phyloP scores from a whole-genome alignment of 2,329 filamentous ascomycete genomes.

The Cytospora schulzeri region DNA sequence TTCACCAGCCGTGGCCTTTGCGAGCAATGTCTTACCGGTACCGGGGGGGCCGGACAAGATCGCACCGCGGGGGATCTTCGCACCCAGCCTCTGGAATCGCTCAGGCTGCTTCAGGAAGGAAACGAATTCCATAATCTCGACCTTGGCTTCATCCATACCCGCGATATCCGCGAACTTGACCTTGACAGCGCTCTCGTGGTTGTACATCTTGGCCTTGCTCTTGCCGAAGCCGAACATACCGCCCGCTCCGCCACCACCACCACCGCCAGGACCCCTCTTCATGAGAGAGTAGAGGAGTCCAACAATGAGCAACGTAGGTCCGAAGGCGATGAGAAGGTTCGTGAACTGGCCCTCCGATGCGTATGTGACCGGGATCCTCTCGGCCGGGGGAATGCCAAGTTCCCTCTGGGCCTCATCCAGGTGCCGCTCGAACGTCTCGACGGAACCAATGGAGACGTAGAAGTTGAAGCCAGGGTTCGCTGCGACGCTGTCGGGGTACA shows the following conservation, averaged over 20 bases:
- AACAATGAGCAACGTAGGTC: slow-evolving; percentile 83
- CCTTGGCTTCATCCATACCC: slow-evolving; percentile 97
- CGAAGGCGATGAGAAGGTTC: slow-evolving; percentile 75
- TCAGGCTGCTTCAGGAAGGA: slow-evolving; percentile 94
- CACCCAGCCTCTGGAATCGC: slow-evolving; percentile 89
- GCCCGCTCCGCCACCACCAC: slow-evolving; percentile 60
- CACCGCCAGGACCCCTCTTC: slow-evolving; percentile 70
- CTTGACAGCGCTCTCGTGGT: slow-evolving; percentile 93
- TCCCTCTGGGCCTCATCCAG: slow-evolving; percentile 87
- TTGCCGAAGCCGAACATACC: slow-evolving; percentile 96
- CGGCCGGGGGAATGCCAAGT: slow-evolving; percentile 79
- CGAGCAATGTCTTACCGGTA: slow-evolving; percentile 96
- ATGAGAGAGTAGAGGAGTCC: slow-evolving; percentile 80
- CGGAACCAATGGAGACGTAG: slow-evolving; percentile 93
- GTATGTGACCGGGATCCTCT: slow-evolving; percentile 92
- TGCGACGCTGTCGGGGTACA: slow-evolving; percentile 76
- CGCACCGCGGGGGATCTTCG: slow-evolving; percentile 95
- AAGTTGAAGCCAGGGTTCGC: slow-evolving; percentile 74
- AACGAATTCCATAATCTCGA: slow-evolving; percentile 99
- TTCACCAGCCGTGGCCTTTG: slow-evolving; percentile 96
- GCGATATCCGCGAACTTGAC: slow-evolving; percentile 97
- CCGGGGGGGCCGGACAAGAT: slow-evolving; percentile 97
- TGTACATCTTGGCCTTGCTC: slow-evolving; percentile 95
- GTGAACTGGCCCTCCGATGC: slow-evolving; percentile 74
- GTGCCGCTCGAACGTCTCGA: slow-evolving; percentile 88